Evolutionary conservation across 23 red algal species (phyloP).

Genomic region (Cyanidioschyzon merolae): DNA sequence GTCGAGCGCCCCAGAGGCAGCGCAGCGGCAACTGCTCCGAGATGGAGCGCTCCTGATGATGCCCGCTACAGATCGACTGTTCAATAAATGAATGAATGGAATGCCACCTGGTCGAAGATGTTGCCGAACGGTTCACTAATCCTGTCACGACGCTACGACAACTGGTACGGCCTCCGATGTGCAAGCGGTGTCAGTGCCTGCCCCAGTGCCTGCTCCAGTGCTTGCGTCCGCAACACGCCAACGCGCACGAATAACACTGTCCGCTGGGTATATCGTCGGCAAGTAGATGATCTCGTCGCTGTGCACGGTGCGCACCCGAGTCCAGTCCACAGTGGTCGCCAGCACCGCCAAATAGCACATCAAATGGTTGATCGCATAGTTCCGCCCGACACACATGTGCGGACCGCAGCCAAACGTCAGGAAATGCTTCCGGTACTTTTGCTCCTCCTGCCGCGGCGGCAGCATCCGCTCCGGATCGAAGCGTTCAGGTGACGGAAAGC

Average conservation of each 20-base stretch:
- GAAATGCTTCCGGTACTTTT: conserved; percentile 33
- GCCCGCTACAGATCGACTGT: no score
- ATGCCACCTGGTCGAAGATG: no score
- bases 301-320: conserved; percentile 20
- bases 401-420: conserved; percentile 38
- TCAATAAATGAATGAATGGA: no score
- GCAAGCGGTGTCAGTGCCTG: no score
- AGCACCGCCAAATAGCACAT: conserved; percentile 27
- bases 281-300: conserved; percentile 32
- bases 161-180: no score
- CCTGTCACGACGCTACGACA: no score
- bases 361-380: conserved; percentile 37
- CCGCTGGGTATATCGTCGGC: conserved; percentile 37
- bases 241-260: conserved; percentile 20
- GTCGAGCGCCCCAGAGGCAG: no score
- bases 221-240: no score
- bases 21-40: no score
- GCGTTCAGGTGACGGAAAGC: conserved; percentile 18
- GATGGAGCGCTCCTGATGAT: no score
- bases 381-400: conserved; percentile 30
- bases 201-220: no score
- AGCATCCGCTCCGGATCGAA: conserved; percentile 42
- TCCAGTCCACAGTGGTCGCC: conserved; percentile 16
- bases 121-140: no score
- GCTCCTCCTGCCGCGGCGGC: background rate